Evolutionary conservation across 2,329 filamentous ascomycete species (phyloP).

Genomic region (Acarospora socialis): DNA sequence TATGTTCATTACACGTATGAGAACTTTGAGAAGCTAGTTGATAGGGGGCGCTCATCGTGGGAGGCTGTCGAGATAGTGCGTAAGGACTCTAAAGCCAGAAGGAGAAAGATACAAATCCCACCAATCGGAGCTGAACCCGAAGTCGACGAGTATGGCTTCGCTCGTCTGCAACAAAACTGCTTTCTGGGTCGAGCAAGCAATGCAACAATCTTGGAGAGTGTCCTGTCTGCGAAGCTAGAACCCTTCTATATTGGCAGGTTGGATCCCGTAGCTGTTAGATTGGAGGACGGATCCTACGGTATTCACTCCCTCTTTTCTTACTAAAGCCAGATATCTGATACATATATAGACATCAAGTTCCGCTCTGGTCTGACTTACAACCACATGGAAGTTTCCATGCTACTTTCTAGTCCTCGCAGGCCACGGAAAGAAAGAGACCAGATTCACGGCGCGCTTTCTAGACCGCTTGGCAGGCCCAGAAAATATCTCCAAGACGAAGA

Average conservation of each 20-base stretch:
- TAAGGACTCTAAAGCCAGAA: slow-evolving; percentile 20
- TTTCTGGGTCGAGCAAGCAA: slow-evolving; percentile 28
- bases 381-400: no score
- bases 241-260: slow-evolving; percentile 22
- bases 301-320: no score
- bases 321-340: slow-evolving; percentile 6
- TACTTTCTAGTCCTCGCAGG: no score
- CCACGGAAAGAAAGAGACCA: no score
- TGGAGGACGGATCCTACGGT: slow-evolving; percentile 22
- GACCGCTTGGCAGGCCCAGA: no score
- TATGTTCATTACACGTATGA: slow-evolving; percentile 41
- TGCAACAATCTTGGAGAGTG: slow-evolving; percentile 29
- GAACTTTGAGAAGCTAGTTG: slow-evolving; percentile 40
- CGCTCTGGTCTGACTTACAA: no score
- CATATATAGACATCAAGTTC: no score
- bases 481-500: no score
- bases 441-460: no score
- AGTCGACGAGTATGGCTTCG: slow-evolving; percentile 36
- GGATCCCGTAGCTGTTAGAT: slow-evolving; percentile 21
- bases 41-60: slow-evolving; percentile 36
- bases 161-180: slow-evolving; percentile 19
- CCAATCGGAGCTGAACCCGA: slow-evolving; percentile 21
- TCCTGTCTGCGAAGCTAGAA: slow-evolving; percentile 20
- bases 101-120: slow-evolving; percentile 15
- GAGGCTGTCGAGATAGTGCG: slow-evolving; percentile 33